These are phyloP conservation scores for Xylariaceae sp. DNA, from an alignment of 2,329 filamentous ascomycete genomes.

Conservation along the genomic window DNA sequence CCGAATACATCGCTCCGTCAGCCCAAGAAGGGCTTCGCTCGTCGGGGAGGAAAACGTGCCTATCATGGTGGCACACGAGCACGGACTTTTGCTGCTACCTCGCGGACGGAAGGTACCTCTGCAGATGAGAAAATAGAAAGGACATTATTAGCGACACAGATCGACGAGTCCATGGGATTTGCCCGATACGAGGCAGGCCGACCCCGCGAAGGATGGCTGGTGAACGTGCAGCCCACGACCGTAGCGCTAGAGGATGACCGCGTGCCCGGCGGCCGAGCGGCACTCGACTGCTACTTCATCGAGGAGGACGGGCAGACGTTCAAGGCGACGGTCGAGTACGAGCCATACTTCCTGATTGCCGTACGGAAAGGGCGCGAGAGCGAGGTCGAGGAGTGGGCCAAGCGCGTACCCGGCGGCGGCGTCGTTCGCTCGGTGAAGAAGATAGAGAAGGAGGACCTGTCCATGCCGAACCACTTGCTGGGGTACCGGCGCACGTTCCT, in stretches of 20 bases:
- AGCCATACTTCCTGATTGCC: slow-evolving; percentile 92
- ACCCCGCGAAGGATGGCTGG: slow-evolving; percentile 80
- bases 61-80: slow-evolving; percentile 63
- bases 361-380: slow-evolving; percentile 81
- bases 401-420: slow-evolving; percentile 71
- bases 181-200: slow-evolving; percentile 82
- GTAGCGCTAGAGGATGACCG: slow-evolving; percentile 70
- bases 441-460: slow-evolving; percentile 87
- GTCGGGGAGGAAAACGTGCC: slow-evolving; percentile 59
- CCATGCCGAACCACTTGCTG: slow-evolving; percentile 91
- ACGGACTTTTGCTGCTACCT: slow-evolving; percentile 74
- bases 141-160: slow-evolving; percentile 72
- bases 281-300: slow-evolving; percentile 95
- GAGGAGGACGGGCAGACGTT: slow-evolving; percentile 84
- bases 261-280: slow-evolving; percentile 76
- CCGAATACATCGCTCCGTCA: slow-evolving; percentile 54
- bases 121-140: slow-evolving; percentile 91
- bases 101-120: slow-evolving; percentile 78
- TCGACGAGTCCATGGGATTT: slow-evolving; percentile 95
- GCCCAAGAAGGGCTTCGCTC: slow-evolving; percentile 63
- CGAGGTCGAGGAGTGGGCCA: slow-evolving; percentile 94
- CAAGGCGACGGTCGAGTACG: slow-evolving; percentile 93
- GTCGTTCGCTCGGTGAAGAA: slow-evolving; percentile 71
- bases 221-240: slow-evolving; percentile 87
- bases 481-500: slow-evolving; percentile 87